These are phyloP conservation scores for Bryum argenteum DNA, from an alignment of 225 moss, liverwort and hornwort genomes.

Conservation along the genomic window DNA sequence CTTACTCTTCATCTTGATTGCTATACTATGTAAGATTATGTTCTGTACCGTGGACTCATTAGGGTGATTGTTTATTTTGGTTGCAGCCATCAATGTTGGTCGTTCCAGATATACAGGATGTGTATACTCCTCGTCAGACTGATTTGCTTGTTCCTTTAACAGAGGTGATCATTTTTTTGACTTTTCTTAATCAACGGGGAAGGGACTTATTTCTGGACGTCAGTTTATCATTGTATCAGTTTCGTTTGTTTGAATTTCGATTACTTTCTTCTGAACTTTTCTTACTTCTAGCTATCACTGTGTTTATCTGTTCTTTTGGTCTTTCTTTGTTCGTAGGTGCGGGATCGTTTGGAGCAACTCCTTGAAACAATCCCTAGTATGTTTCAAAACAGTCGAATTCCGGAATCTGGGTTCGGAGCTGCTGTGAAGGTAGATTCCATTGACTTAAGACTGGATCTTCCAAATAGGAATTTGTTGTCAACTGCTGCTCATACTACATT, in stretches of 20 bases:
- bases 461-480: background rate
- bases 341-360: conserved; percentile 89
- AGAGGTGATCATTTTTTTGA: conserved; percentile 56
- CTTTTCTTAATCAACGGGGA: background rate
- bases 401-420: conserved; percentile 91
- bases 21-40: background rate
- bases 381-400: conserved; percentile 85
- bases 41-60: conserved; percentile 18
- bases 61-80: conserved; percentile 22
- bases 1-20: background rate
- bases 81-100: conserved; percentile 98
- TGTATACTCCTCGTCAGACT: conserved; percentile 95
- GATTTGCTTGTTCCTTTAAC: conserved; percentile 81
- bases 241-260: too few relatives aligned
- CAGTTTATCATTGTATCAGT: too few relatives aligned
- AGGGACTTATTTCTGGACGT: background rate
- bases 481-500: conserved; percentile 2
- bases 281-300: too few relatives aligned
- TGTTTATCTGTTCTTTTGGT: background rate
- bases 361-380: conserved; percentile 92
- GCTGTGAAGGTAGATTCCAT: conserved; percentile 75
- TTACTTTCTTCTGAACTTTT: too few relatives aligned
- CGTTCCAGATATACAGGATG: conserved; percentile 94
- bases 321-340: conserved; percentile 49
- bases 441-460: background rate